Base-by-base conservation (phyloP, 1,284 basidiomycete species). In the Pseudozyma sp. region DNA sequence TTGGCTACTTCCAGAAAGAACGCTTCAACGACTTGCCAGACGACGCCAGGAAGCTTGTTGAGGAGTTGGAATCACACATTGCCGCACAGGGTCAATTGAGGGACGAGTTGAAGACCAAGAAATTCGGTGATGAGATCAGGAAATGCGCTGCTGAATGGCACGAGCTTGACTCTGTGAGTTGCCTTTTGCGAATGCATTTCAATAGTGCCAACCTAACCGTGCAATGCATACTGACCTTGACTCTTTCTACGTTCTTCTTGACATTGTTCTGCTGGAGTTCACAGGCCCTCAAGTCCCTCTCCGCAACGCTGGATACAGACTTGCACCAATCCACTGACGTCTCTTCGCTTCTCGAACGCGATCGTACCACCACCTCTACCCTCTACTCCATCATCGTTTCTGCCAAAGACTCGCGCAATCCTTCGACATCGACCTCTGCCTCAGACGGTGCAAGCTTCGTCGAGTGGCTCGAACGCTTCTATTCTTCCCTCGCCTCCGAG, bases 1-100 rank as follows among this genome's bases (percentile, higher is more conserved):
- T 77, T 59, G 66, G 69, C 0, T 85, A 75, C 65, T 77, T 81
- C 40, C 81, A 83, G 45, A 77, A 77, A 19, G 82, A 84, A 51
- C 72, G 81, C 18, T 85, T 80, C 66, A 83, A 85, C 51, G 82
- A 85, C 36, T 60, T 85, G 14, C 79, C 81, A 14, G 83, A 84
- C 4, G 73, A 78, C 3, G 75, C 74, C 9, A 71, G 70, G 10
- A 72, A 78, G 43, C 56, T 85, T 21, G 47, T 85, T 1, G 82
- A 84, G 44, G 79, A 83, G 52, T 70, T 85, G 39, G 83, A 85
- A 16, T 50, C 54, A 11, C 73, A 76, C 60, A 79, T 80, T 16
- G 40, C 61, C 2, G 51, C 63, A 0, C 80, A 81, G 54, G 57
- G 49, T 12, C 76, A 80, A 48, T 67, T 81, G 47, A 67, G 74